Base-by-base conservation (phyloP, 2,329 filamentous ascomycete genomes). In the Diaporthe citriasiana region DNA sequence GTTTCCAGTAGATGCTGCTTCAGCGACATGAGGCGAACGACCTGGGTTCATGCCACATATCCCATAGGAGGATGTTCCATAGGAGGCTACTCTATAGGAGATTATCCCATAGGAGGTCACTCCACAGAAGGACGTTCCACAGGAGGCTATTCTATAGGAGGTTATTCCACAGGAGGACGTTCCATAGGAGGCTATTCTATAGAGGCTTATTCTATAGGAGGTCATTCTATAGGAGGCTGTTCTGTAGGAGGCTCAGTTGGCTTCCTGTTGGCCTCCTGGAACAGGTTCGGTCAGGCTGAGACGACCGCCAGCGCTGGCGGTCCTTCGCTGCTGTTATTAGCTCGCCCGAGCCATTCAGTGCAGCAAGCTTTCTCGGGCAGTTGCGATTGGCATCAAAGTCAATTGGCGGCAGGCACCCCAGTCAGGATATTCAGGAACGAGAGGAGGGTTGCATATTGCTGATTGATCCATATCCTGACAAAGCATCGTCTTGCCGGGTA, bases 311-410 rank as follows among this genome's bases (percentile, higher is more conserved):
- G n/a, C 38, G 63, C 47, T 40, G 15, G 33, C 47, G 63, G 47
- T 68, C 63, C 63, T 68, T 9, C 47, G 33, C 47, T 68, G 47
- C 63, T 68, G 47, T 53, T 68, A 40, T 40, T 53, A 68, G 63
- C n/a, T 10, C 30, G 38, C 63, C 9, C 45, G 47, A 27, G 45
- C 47, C 47, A 53, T 25, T 68, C 63, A 68, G 47, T 51, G 47
- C n/a, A 68, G 47, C n/a, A 68, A 53, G 63, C 63, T 68, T 53
- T 25, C 38, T 63, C 8, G 63, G 63, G 63, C 47, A 38, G 60
- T 66, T 19, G 30, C 30, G 47, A 53, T 68, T 25, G 63, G 63
- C 63, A 53, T 68, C 63, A 40, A 68, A 68, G 47, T 53, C 63
- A 51, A 66, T 40, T 53, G 47, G 47, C 47, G 47, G 47, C 47